Evolutionary conservation across 805 yeast species (phyloP).

Genomic region (Komagataella populi): DNA sequence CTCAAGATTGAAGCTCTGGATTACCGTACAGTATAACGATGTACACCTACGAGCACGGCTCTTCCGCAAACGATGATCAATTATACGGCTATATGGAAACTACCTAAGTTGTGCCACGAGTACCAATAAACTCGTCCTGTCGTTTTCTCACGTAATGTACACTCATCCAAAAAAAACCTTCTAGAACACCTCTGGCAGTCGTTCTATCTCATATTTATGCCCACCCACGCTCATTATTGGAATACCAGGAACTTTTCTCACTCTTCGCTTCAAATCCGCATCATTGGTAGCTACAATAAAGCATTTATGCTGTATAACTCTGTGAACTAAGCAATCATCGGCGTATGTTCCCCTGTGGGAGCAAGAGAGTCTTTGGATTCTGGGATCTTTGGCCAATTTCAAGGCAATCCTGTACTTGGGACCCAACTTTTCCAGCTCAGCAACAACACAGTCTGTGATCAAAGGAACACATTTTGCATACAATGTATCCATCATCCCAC

Average conservation of each 20-base stretch:
- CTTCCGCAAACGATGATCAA: neutral
- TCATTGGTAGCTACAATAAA: slow-evolving; percentile 96
- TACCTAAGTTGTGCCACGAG: neutral
- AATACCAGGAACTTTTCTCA: slow-evolving; percentile 93
- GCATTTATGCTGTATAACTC: slow-evolving; percentile 94
- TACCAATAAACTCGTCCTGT: neutral
- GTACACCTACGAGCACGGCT: neutral
- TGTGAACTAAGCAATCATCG: slow-evolving; percentile 88
- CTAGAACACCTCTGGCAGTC: slow-evolving; percentile 86
- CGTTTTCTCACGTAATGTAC: neutral
- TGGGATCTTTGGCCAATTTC: slow-evolving; percentile 84
- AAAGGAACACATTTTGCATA: slow-evolving; percentile 93
- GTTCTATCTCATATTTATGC: slow-evolving; percentile 82
- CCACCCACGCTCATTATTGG: slow-evolving; percentile 96
- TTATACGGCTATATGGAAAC: slow-evolving; percentile 1
- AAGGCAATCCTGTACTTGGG: slow-evolving; percentile 91
- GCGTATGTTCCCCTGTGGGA: slow-evolving; percentile 95
- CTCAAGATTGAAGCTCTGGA: neutral
- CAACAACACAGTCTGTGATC: slow-evolving; percentile 95
- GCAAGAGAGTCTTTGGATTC: slow-evolving; percentile 78
- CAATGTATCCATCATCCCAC: slow-evolving; percentile 93
- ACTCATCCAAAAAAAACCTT: neutral
- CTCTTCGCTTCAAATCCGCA: slow-evolving; percentile 88
- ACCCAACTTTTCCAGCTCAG: slow-evolving; percentile 92
- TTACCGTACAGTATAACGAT: no score